Percentiles rank a stretch among this genome's conserved stretches.
Conservation (phyloP, 306 rosid species). For the Pterocarpus santalinus region DNA sequence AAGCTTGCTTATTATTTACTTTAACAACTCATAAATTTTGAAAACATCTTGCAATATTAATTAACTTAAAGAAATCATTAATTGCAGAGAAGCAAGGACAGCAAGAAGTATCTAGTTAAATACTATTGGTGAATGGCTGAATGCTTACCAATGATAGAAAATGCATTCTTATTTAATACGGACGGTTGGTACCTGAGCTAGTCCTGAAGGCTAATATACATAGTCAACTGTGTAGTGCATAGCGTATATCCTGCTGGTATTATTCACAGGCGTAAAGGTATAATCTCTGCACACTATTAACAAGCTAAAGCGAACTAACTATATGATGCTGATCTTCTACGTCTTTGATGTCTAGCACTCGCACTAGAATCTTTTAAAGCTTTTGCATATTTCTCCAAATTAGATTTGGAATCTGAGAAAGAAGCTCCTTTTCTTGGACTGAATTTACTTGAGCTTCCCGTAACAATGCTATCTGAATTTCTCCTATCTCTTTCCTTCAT, state of each 20-base stretch:
- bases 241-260: conserved; percentile 9
- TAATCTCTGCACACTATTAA: not conserved
- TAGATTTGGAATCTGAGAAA: conserved; percentile 48
- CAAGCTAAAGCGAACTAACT: conserved; percentile 56
- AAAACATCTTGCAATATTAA: no score
- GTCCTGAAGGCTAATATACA: conserved; percentile 43
- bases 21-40: not conserved
- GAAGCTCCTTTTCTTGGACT: conserved; percentile 35
- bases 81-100: not conserved
- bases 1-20: conserved; percentile 13
- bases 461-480: conserved; percentile 44
- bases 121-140: conserved; percentile 2
- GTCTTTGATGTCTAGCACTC: conserved; percentile 38
- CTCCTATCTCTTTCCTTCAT: conserved; percentile 50
- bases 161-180: conserved; percentile 22
- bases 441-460: conserved; percentile 57
- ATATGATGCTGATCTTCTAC: conserved; percentile 58
- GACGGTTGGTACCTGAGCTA: conserved; percentile 42
- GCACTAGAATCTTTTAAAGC: conserved; percentile 64
- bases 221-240: conserved; percentile 16
- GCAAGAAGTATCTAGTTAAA: not conserved
- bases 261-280: conserved; percentile 32
- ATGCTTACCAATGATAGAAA: conserved; percentile 6
- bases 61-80: not conserved
- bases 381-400: conserved; percentile 79